These are phyloP conservation scores for Sistotremastrum suecicum DNA, from an alignment of 768 basidiomycete species.

Conservation along the genomic window DNA sequence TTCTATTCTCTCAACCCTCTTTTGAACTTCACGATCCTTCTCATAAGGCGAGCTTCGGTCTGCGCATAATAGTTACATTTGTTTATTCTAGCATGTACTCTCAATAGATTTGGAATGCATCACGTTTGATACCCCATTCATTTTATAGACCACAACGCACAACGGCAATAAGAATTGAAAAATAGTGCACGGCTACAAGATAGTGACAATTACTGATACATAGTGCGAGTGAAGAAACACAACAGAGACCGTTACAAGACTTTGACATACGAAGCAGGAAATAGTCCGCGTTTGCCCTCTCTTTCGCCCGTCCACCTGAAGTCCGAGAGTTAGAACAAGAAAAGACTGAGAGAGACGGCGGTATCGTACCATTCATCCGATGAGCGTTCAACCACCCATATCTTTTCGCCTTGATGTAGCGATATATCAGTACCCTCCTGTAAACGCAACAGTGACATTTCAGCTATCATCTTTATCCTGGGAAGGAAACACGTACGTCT, in stretches of 20 bases:
- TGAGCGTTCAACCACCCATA: conserved; percentile 50
- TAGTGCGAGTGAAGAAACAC: too few relatives aligned
- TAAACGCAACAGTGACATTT: conserved; percentile 1
- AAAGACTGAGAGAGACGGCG: conserved; percentile 4
- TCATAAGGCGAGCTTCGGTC: too few relatives aligned
- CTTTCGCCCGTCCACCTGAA: conserved; percentile 55
- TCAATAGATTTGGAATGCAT: too few relatives aligned
- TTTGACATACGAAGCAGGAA: conserved; percentile 59
- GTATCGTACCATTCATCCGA: conserved; percentile 61
- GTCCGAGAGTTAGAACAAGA: conserved; percentile 5
- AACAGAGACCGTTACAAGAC: conserved; percentile 22
- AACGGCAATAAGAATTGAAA: too few relatives aligned
- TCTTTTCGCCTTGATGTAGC: conserved; percentile 39
- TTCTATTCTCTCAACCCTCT: too few relatives aligned
- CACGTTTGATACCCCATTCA: too few relatives aligned
- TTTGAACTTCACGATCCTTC: too few relatives aligned
- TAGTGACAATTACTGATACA: too few relatives aligned
- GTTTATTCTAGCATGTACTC: too few relatives aligned
- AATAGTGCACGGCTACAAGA: too few relatives aligned
- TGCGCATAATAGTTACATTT: too few relatives aligned
- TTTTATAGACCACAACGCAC: too few relatives aligned
- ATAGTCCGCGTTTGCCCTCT: conserved; percentile 42
- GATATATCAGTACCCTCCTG: conserved; percentile 60
- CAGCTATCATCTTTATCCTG: neutral
- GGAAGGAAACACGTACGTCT: conserved; percentile 24